Percentiles rank a stretch among this genome's conserved stretches.
Evolutionary conservation across 192 early-diverging fungal species (phyloP).

Genomic region (Coemansia sp.): DNA sequence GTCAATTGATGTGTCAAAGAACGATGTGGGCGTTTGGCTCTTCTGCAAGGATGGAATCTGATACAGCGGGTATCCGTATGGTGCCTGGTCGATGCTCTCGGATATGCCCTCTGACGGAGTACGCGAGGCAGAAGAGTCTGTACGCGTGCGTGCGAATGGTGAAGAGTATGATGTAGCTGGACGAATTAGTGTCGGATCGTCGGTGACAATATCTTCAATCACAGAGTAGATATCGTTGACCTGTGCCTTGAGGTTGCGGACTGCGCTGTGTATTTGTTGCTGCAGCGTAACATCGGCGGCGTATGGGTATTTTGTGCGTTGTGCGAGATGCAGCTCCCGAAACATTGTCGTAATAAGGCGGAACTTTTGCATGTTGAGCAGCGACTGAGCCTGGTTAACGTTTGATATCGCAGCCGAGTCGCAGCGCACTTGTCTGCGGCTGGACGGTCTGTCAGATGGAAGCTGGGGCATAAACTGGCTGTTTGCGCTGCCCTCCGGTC

Average conservation of each 20-base stretch:
- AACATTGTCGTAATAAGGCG: slow-evolving; percentile 57
- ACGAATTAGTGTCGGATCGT: slow-evolving; percentile 19
- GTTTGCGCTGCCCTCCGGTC: background rate
- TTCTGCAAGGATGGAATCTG: slow-evolving; percentile 46
- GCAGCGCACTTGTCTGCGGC: slow-evolving; percentile 20
- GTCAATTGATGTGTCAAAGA: slow-evolving; percentile 46
- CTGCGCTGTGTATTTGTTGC: slow-evolving; percentile 55
- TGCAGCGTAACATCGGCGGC: slow-evolving; percentile 51
- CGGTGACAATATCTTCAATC: slow-evolving; percentile 37
- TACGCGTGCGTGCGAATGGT: slow-evolving; percentile 36
- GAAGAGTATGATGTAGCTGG: slow-evolving; percentile 28
- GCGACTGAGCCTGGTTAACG: slow-evolving; percentile 52
- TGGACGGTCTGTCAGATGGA: background rate
- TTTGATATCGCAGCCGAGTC: slow-evolving; percentile 40
- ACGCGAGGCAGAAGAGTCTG: slow-evolving; percentile 42
- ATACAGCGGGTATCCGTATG: slow-evolving; percentile 53
- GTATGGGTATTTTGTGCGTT: slow-evolving; percentile 56
- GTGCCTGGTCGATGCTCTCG: slow-evolving; percentile 9
- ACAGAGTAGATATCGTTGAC: slow-evolving; percentile 50
- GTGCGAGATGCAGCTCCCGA: slow-evolving; percentile 51
- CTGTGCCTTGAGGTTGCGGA: slow-evolving; percentile 53
- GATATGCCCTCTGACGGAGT: slow-evolving; percentile 6
- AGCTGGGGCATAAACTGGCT: background rate
- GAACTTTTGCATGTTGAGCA: slow-evolving; percentile 58
- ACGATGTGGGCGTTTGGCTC: slow-evolving; percentile 21